Evolutionary conservation across 164 flowering plant genomes (phyloP), one percentile per base, ranked within the genome.

Genomic region (Dillenia suffruticosa): DNA sequence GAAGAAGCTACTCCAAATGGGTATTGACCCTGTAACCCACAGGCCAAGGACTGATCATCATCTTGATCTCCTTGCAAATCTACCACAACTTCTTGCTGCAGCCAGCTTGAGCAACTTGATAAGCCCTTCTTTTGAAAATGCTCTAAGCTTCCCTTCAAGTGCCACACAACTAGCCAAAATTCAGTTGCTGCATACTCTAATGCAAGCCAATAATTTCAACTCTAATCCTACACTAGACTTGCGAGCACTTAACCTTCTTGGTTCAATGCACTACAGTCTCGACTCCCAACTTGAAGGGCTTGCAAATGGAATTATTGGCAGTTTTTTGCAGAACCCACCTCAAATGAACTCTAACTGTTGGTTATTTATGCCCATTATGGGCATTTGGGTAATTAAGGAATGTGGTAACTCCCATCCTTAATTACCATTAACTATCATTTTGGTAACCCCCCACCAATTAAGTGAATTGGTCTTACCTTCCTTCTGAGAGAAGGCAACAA

Each of bases 1-100:
- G 74, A 76, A 76, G 26, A 72, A 69, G 70, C 73, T 75, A 47
- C 62, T 69, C 11, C 67, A 66, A 49, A 75, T 72, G 79, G 79
- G 79, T 3, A 72, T 75, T n/a, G 79, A 75, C 40, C 79, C 79
- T 0, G 71, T 75, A 14, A 75, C 79, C 13, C 79, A 75, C 68
- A 62, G 63, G 19, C 79, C 79, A 32, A 61, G 68, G 48, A 68
- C 72, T 40, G 72, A 70, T 11, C 51, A 45, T 51, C 62, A 32
- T 5, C 40, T 70, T 40, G 60, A 48, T 47, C 8, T 71, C 10
- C 64, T 71, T 0, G 66, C 78, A n/a, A 61, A 71, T 59, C 51
- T 74, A 0, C 75, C 68, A 9, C 78, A 74, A 49, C 54, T 70
- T 56, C 73, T 69, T 15, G 70, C 63, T n/a, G 63, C 70, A 22